Evolutionary conservation across 1,284 basidiomycete species (phyloP), one percentile per base, ranked within the genome.

Genomic region (Agaricales sp.): DNA sequence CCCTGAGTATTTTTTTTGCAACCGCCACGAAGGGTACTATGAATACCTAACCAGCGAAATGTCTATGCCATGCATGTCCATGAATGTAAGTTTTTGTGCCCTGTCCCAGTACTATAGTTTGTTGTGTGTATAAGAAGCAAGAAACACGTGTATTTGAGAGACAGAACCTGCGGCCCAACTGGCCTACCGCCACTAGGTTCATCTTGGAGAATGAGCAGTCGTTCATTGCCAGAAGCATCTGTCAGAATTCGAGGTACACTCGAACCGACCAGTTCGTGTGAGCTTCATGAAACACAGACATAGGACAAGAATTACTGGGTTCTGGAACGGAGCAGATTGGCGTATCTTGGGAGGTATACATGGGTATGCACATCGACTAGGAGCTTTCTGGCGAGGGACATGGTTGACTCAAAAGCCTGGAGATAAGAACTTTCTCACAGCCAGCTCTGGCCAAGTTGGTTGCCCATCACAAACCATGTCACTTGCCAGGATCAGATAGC

Each of bases 331-430:
- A 88, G 67, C 49, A 85, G 66, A 1, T 76, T 66, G 14, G 79
- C 78, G 61, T 89, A 89, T 46, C 82, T 75, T 4, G 85, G 80
- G 21, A 89, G 75, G 60, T 90, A 92, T 50, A 90, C 76, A 57
- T 91, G 89, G 8, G 85, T 87, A 66, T 91, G 87, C 22, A 91
- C 69, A 66, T 90, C 87, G 46, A 91, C 76, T 43, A 86, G 71
- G 18, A 77, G 58, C 55, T 59, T 56, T 59, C 14, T 18, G n/a
- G 20, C 26, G 16, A 49, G 26, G 45, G 20, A 16, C 23, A 4
- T 19, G 39, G 41, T 53, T 63, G 55, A 58, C 54, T 8, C 57
- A 55, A 43, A 46, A 47, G 19, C 43, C 48, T 26, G 39, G 47
- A 24, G 19, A 35, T 19, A 51, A 47, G 45, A 50, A 48, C n/a